Evolutionary conservation across 352 stramenopile species (phyloP).

Genomic region (Phytophthora multivora): DNA sequence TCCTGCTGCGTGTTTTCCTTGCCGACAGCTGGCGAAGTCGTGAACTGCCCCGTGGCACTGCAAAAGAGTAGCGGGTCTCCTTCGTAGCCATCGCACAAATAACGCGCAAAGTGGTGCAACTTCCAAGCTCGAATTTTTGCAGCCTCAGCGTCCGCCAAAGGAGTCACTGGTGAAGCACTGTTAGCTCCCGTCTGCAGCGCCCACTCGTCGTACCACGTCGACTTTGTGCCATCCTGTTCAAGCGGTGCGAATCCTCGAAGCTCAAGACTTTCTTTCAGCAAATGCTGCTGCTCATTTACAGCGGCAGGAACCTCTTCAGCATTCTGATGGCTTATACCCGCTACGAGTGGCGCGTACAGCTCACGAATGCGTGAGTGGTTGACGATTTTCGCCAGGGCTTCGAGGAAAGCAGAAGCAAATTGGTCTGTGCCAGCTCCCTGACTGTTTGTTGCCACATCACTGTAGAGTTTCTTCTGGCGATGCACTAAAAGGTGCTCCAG

Average conservation of each 20-base stretch:
- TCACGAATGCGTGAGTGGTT: slow-evolving; percentile 58
- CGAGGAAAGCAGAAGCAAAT: slow-evolving; percentile 48
- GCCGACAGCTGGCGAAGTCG: slow-evolving; percentile 24
- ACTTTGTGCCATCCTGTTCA: slow-evolving; percentile 13
- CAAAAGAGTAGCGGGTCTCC: slow-evolving; percentile 64
- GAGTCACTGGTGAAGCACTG: slow-evolving; percentile 15
- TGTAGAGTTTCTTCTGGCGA: slow-evolving; percentile 34
- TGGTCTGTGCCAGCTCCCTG: slow-evolving; percentile 23
- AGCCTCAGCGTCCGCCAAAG: slow-evolving; percentile 50
- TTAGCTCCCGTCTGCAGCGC: slow-evolving; percentile 28
- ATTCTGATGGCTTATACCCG: slow-evolving; percentile 2
- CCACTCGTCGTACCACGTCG: slow-evolving; percentile 30
- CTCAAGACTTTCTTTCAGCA: slow-evolving; percentile 79
- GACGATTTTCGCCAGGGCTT: slow-evolving; percentile 54
- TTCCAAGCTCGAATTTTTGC: slow-evolving; percentile 67
- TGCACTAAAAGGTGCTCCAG: slow-evolving; percentile 39
- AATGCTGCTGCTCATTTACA: slow-evolving; percentile 45
- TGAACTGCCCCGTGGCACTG: slow-evolving; percentile 30
- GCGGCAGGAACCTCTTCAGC: slow-evolving; percentile 24
- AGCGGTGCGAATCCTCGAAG: slow-evolving; percentile 72
- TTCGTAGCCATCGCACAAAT: slow-evolving; percentile 63
- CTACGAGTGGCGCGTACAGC: slow-evolving; percentile 42
- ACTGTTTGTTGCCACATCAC: slow-evolving; percentile 25
- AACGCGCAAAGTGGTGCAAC: slow-evolving; percentile 57
- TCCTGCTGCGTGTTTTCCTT: slow-evolving; percentile 16